phyloP scores from a whole-genome alignment of 441 rosid genomes.

The Erodium chrysanthum region DNA sequence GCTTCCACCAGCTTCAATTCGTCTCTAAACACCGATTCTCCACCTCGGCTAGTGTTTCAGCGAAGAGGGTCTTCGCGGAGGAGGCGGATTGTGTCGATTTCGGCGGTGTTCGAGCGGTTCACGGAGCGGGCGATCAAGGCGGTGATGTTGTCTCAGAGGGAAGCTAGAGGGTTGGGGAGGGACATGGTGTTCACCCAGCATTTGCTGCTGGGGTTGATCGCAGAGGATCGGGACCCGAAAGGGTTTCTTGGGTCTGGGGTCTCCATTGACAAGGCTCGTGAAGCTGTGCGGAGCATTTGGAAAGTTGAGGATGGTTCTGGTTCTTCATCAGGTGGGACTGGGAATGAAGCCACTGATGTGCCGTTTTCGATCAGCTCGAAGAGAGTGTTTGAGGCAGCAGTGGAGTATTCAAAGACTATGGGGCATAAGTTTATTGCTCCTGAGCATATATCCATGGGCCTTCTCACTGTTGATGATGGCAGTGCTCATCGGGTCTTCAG shows the following conservation, averaged over 20 bases:
- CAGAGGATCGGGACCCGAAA: slow-evolving; percentile 19
- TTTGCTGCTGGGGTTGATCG: slow-evolving; percentile 20
- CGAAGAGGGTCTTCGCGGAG: slow-evolving; percentile 5
- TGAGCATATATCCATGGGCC: slow-evolving; percentile 23
- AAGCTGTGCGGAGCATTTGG: slow-evolving; percentile 21
- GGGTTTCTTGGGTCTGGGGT: slow-evolving; percentile 21
- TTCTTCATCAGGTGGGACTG: background rate
- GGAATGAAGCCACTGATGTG: background rate
- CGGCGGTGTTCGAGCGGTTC: slow-evolving; percentile 19
- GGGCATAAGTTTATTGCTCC: slow-evolving; percentile 24
- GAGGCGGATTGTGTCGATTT: background rate
- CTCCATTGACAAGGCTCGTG: slow-evolving; percentile 16
- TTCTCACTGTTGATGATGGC: slow-evolving; percentile 23
- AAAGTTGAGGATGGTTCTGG: background rate
- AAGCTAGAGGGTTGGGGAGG: slow-evolving; percentile 13
- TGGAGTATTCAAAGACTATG: slow-evolving; percentile 21
- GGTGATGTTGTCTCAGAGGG: slow-evolving; percentile 18
- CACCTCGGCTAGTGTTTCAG: background rate
- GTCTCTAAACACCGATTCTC: background rate
- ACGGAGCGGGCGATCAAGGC: slow-evolving; percentile 20
- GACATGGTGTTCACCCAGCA: slow-evolving; percentile 16
- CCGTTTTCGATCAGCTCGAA: slow-evolving; percentile 23
- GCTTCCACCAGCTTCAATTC: slow-evolving; percentile 1
- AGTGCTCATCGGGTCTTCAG: slow-evolving; percentile 23
- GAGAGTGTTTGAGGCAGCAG: slow-evolving; percentile 25